These are phyloP conservation scores for Erythrophleum ivorense DNA, from an alignment of 331 rosid genomes.

Conservation along the genomic window DNA sequence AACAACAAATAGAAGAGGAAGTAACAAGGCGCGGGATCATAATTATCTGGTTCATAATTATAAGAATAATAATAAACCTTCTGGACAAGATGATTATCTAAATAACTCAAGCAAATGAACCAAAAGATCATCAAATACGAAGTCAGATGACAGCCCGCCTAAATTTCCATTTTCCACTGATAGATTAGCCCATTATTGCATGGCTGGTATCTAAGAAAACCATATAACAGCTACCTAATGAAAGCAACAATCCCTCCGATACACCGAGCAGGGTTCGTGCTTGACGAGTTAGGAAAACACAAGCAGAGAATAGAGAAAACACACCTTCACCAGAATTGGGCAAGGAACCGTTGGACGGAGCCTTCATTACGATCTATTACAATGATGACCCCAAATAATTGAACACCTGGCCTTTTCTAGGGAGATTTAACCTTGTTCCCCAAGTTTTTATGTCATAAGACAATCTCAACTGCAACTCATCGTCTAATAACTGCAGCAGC, in stretches of 20 bases:
- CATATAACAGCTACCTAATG: constrained; percentile 11
- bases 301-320: constrained; percentile 30
- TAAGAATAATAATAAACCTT: neutral
- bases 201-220: too few species aligned
- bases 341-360: constrained; percentile 69
- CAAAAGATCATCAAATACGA: constrained; percentile 23
- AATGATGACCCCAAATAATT: constrained; percentile 42
- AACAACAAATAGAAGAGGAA: constrained; percentile 6
- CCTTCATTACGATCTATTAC: constrained; percentile 66
- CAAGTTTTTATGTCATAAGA: constrained; percentile 30
- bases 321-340: constrained; percentile 86
- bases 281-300: constrained; percentile 13
- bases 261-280: constrained; percentile 25
- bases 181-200: too few species aligned
- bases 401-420: constrained; percentile 43
- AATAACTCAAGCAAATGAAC: constrained; percentile 20
- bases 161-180: too few species aligned
- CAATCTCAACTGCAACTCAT: constrained; percentile 53
- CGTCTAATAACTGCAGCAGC: constrained; percentile 39
- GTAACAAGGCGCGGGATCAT: neutral
- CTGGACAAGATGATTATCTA: constrained; percentile 13
- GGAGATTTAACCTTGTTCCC: constrained; percentile 37
- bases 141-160: neutral
- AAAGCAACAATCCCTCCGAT: constrained; percentile 9
- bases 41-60: neutral